A percentile compares a stretch with the other conserved stretches of the same genome.
phyloP scores from a whole-genome alignment of 441 rosid species.

The Brassica hybrid region DNA sequence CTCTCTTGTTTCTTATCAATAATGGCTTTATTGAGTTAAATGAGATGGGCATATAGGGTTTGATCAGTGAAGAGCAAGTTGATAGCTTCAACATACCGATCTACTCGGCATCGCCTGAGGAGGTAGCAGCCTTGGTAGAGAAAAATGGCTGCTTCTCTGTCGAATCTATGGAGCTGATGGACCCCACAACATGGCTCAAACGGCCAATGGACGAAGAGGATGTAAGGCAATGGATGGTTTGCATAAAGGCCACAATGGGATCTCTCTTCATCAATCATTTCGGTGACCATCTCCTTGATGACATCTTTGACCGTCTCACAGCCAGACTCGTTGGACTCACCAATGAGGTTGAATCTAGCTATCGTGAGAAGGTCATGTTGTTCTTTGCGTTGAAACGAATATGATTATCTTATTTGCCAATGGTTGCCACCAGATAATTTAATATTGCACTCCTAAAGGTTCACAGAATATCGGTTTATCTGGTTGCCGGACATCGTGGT shows the following conservation, averaged over 20 bases:
- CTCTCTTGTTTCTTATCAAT: not conserved
- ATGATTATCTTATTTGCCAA: constrained; percentile 3
- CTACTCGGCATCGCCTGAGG: constrained; percentile 50
- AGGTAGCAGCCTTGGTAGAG: constrained; percentile 45
- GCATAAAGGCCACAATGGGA: constrained; percentile 56
- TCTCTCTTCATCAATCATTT: constrained; percentile 49
- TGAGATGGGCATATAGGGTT: constrained; percentile 42
- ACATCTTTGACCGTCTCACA: constrained; percentile 44
- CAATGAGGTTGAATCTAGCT: constrained; percentile 43
- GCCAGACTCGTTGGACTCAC: constrained; percentile 40
- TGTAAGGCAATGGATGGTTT: constrained; percentile 42
- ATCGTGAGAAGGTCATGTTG: constrained; percentile 42
- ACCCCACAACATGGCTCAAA: constrained; percentile 42
- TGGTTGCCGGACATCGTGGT: too few species aligned
- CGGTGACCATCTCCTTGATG: constrained; percentile 39
- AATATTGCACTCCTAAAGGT: too few species aligned
- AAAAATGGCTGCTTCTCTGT: constrained; percentile 47
- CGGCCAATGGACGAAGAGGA: constrained; percentile 40
- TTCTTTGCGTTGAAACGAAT: constrained; percentile 40
- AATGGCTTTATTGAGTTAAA: constrained; percentile 2
- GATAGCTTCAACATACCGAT: constrained; percentile 58
- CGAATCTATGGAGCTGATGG: constrained; percentile 48
- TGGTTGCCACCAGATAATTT: too few species aligned
- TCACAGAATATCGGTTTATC: too few species aligned
- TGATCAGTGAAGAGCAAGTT: constrained; percentile 47